Evolutionary conservation across 2,329 filamentous ascomycete genomes (phyloP).

Genomic region (Sclerotinia glacialis): DNA sequence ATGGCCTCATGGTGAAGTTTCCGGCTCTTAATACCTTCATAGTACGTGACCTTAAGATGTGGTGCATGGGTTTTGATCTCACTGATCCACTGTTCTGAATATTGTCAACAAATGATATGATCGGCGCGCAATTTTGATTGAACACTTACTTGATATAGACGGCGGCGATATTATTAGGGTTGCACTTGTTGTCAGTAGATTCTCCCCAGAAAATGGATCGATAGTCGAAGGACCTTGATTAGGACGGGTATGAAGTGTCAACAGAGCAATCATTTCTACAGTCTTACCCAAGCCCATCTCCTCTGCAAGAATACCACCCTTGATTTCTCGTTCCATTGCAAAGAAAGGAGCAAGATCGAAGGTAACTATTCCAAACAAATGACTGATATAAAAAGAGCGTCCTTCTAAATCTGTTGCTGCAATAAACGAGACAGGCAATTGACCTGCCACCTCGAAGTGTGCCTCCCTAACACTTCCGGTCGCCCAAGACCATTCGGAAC

Average conservation of each 20-base stretch:
- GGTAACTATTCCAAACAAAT: constrained; percentile 59
- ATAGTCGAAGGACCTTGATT: constrained; percentile 27
- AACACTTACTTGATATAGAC: constrained; percentile 42
- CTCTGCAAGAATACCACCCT: constrained; percentile 59
- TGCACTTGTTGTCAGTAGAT: constrained; percentile 50
- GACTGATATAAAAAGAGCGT: constrained; percentile 54
- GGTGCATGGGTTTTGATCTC: constrained; percentile 61
- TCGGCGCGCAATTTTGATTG: background rate
- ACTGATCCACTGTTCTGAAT: constrained; percentile 57
- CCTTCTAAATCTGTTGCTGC: constrained; percentile 47
- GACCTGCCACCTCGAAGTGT: background rate
- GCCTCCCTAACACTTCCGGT: constrained; percentile 19
- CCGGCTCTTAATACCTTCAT: constrained; percentile 48
- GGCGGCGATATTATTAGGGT: constrained; percentile 62
- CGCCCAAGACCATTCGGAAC: constrained; percentile 47
- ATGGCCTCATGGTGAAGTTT: constrained; percentile 39
- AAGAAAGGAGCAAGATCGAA: constrained; percentile 48
- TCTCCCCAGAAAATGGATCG: constrained; percentile 44
- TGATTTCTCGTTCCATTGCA: constrained; percentile 44
- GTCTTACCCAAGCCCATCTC: constrained; percentile 86
- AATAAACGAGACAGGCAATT: constrained; percentile 44
- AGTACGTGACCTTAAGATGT: constrained; percentile 53
- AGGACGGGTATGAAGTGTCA: constrained; percentile 58
- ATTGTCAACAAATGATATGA: background rate
- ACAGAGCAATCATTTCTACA: constrained; percentile 68